Evolutionary conservation across 768 basidiomycete genomes (phyloP).

Genomic region (Tylopilus felleus): DNA sequence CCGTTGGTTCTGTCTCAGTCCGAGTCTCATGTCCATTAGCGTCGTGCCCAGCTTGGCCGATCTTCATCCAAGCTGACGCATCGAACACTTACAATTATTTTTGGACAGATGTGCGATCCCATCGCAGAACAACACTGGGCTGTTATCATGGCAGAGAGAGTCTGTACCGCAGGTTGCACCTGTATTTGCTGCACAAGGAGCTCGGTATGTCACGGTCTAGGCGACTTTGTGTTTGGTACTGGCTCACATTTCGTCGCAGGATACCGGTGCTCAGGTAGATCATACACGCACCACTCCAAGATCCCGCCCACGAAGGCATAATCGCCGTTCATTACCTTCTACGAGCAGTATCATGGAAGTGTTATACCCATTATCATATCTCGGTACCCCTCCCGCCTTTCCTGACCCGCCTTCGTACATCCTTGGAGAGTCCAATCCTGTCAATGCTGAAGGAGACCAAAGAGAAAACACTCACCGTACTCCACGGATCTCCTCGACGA

Average conservation of each 20-base stretch:
- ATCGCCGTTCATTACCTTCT: constrained; percentile 15
- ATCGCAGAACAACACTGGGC: constrained; percentile 12
- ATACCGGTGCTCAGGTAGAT: background rate
- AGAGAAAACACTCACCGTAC: background rate
- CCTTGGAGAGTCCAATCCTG: background rate
- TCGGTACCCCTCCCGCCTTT: constrained; percentile 8
- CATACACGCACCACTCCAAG: background rate
- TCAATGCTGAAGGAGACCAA: background rate
- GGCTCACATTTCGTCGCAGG: constrained; percentile 15
- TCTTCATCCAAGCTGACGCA: constrained; percentile 1
- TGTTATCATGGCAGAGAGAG: constrained; percentile 7
- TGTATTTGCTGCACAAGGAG: constrained; percentile 8
- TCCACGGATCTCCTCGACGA: background rate
- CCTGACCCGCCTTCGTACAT: constrained; percentile 21
- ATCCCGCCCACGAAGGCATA: constrained; percentile 3
- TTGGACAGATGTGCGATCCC: background rate
- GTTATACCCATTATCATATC: constrained; percentile 20
- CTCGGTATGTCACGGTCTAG: constrained; percentile 5
- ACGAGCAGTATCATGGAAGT: constrained; percentile 24
- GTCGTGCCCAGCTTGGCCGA: background rate
- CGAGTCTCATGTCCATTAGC: background rate
- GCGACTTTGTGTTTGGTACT: too few relatives aligned
- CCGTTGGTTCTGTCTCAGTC: constrained; percentile 4
- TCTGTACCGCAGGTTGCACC: constrained; percentile 8
- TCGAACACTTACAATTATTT: background rate